Percentiles rank a stretch among this genome's conserved stretches.
Evolutionary conservation across 2,329 filamentous ascomycete species (phyloP).

Genomic region (Epichloe bromicola): DNA sequence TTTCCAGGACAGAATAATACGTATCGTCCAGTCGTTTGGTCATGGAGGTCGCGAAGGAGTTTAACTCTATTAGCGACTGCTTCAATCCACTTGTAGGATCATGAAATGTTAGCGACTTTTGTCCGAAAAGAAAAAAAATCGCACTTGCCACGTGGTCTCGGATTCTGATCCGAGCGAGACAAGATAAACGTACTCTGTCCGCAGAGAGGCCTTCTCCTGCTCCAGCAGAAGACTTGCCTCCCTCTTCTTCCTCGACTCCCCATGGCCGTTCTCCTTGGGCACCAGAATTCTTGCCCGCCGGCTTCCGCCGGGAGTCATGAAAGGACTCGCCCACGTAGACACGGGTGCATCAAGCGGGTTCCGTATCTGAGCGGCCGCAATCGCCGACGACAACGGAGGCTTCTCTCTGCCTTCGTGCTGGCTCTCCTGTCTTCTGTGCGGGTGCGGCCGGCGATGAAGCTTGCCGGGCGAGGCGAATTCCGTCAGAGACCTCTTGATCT

Average conservation of each 20-base stretch:
- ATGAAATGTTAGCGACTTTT: not conserved
- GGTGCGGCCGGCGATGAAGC: conserved; percentile 24
- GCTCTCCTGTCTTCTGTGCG: conserved; percentile 18
- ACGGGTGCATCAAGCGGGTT: conserved; percentile 32
- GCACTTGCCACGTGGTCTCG: not conserved
- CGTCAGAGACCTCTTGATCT: conserved; percentile 42
- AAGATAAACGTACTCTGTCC: conserved; percentile 18
- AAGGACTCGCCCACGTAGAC: conserved; percentile 32
- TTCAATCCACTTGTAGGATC: conserved; percentile 31
- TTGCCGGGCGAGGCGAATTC: conserved; percentile 37
- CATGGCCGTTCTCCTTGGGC: conserved; percentile 19
- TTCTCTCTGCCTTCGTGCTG: conserved; percentile 17
- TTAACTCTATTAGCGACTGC: conserved; percentile 40
- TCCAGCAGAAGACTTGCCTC: conserved; percentile 30
- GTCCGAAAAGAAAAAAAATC: not conserved
- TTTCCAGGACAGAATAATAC: conserved; percentile 62
- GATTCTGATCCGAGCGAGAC: not conserved
- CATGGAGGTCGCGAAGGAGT: conserved; percentile 45
- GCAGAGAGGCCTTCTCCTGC: conserved; percentile 15
- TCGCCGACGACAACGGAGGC: conserved; percentile 4
- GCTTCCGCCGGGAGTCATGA: conserved; percentile 29
- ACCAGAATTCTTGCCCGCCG: conserved; percentile 28
- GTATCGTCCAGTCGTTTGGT: conserved; percentile 58
- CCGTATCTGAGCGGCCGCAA: conserved; percentile 16
- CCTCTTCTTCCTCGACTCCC: conserved; percentile 24